Percentiles rank a stretch among this genome's conserved stretches.
These are phyloP conservation scores for Chytriomyces hyalinus DNA, from an alignment of 192 early-diverging fungal genomes.

Conservation along the genomic window DNA sequence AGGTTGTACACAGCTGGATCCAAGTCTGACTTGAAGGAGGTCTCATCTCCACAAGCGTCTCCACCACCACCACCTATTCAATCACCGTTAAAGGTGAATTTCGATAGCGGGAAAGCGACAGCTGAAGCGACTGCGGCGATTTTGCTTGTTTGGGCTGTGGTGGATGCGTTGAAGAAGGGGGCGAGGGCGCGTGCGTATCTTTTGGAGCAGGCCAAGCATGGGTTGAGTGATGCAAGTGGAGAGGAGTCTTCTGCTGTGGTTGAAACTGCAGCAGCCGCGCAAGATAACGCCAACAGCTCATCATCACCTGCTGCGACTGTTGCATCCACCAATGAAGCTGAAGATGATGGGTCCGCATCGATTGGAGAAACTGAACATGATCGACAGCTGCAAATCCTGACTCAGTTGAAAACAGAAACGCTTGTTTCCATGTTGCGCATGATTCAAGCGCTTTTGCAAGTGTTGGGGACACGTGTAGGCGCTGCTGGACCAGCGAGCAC, in stretches of 20 bases:
- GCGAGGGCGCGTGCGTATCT: background rate
- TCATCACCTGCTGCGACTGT: background rate
- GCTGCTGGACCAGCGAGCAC: background rate
- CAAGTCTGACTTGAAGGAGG: background rate
- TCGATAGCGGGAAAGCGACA: background rate
- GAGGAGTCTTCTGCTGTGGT: background rate
- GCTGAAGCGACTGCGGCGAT: conserved; percentile 7
- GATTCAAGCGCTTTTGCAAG: conserved; percentile 7
- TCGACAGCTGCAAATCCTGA: conserved; percentile 23
- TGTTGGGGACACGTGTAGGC: background rate
- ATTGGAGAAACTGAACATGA: conserved; percentile 25
- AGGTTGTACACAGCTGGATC: background rate
- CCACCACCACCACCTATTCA: background rate
- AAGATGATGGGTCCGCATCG: background rate
- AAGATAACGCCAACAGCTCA: too few relatives aligned
- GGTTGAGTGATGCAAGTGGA: background rate
- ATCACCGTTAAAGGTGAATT: background rate
- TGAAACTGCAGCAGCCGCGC: background rate
- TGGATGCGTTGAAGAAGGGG: conserved; percentile 30
- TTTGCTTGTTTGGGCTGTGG: conserved; percentile 18
- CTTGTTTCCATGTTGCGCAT: conserved; percentile 11
- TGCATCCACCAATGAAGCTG: background rate
- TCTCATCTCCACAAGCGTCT: background rate
- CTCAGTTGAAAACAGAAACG: conserved; percentile 11
- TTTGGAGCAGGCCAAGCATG: background rate